Evolutionary conservation across 2,329 filamentous ascomycete genomes (phyloP).

Genomic region (Cladosporium phlei): DNA sequence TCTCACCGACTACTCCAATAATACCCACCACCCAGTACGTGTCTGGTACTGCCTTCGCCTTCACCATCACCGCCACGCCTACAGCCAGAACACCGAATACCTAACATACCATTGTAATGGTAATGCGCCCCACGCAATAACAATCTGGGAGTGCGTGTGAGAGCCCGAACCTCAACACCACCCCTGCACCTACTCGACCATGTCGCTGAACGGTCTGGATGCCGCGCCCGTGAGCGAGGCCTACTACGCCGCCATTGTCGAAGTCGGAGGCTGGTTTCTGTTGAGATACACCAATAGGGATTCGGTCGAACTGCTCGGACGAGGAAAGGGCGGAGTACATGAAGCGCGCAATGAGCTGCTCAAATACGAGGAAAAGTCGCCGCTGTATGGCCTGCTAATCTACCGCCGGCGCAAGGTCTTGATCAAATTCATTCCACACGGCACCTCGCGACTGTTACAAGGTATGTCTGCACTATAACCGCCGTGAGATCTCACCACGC

Average conservation of each 20-base stretch:
- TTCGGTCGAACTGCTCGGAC: constrained; percentile 72
- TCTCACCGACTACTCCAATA: too few species aligned
- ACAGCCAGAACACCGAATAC: too few species aligned
- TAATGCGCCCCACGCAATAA: constrained; percentile 6
- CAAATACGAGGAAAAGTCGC: constrained; percentile 75
- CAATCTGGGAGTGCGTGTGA: neutral
- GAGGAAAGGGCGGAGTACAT: constrained; percentile 74
- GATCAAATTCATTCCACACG: constrained; percentile 87
- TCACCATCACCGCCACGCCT: neutral
- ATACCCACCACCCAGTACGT: neutral
- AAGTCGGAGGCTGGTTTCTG: constrained; percentile 95
- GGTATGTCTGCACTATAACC: constrained; percentile 54
- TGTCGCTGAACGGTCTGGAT: constrained; percentile 97
- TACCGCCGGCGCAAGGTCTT: constrained; percentile 87
- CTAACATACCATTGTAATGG: too few species aligned
- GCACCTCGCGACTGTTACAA: constrained; percentile 85
- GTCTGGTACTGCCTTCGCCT: neutral
- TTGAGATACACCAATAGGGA: constrained; percentile 88
- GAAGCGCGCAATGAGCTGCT: constrained; percentile 77
- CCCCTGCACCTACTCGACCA: constrained; percentile 37
- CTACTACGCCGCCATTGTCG: constrained; percentile 70
- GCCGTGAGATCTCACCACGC: too few species aligned
- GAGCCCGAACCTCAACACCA: constrained; percentile 15
- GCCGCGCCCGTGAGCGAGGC: constrained; percentile 74
- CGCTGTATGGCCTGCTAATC: constrained; percentile 84